These are phyloP conservation scores for Lathyrus oleraceus DNA, from an alignment of 306 rosid species.

Conservation along the genomic window DNA sequence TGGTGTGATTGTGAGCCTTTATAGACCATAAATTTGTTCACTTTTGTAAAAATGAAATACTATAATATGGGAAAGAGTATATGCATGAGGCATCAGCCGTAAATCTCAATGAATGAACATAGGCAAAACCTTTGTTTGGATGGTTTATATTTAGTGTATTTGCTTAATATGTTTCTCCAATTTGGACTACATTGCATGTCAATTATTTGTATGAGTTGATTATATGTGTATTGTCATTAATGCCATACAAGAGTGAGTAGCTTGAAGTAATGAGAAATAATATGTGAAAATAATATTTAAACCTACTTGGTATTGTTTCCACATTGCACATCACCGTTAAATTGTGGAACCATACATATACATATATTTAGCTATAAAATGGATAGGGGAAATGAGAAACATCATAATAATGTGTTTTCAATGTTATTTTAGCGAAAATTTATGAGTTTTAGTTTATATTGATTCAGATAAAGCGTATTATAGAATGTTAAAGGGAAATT, in stretches of 20 bases:
- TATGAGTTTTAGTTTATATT: too few relatives aligned
- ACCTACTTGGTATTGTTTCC: not conserved
- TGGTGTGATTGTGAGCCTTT: constrained; percentile 1
- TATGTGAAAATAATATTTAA: not conserved
- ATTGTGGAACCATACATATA: not conserved
- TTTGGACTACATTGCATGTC: not conserved
- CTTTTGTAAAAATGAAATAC: not conserved
- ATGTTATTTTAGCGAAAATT: not conserved
- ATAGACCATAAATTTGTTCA: not conserved
- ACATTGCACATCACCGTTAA: not conserved
- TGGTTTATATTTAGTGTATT: not conserved
- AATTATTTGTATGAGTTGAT: not conserved
- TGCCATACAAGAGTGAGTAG: not conserved
- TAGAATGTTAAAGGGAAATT: too few relatives aligned
- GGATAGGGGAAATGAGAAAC: not conserved
- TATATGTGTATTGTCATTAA: not conserved
- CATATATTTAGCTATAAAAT: too few relatives aligned
- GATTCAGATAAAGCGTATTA: too few relatives aligned
- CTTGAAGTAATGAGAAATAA: not conserved
- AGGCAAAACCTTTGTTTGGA: constrained; percentile 3
- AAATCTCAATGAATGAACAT: not conserved
- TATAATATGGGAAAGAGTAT: not conserved
- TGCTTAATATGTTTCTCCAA: not conserved
- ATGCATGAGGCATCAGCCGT: not conserved
- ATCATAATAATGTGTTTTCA: too few relatives aligned